These are phyloP conservation scores for Laetiporus sulphureus DNA, from an alignment of 1,284 basidiomycete genomes.

Conservation along the genomic window DNA sequence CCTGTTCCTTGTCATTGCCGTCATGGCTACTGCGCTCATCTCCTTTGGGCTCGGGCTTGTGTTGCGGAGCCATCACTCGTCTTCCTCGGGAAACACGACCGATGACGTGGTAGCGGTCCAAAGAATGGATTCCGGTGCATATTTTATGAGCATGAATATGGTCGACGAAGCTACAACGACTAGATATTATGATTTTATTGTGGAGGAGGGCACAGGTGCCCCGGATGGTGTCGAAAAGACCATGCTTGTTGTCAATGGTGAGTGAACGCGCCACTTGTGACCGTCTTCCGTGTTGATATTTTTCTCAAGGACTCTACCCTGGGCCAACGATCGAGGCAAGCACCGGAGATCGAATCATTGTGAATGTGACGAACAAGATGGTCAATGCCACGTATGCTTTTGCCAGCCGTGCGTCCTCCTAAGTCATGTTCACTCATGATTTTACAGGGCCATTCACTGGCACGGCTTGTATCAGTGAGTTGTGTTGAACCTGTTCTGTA, in stretches of 20 bases:
- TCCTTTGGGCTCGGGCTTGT: constrained; percentile 28
- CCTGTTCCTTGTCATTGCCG: not conserved
- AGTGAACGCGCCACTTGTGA: too few species aligned
- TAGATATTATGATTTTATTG: constrained; percentile 29
- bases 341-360: constrained; percentile 35
- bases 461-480: constrained; percentile 33
- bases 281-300: too few species aligned
- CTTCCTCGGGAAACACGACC: constrained; percentile 2
- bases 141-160: constrained; percentile 21
- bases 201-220: constrained; percentile 24
- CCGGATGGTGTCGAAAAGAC: constrained; percentile 32
- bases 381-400: constrained; percentile 27
- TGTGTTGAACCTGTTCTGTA: too few species aligned
- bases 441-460: constrained; percentile 33
- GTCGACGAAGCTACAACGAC: constrained; percentile 25
- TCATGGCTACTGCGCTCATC: constrained; percentile 3
- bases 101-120: constrained; percentile 10
- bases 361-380: constrained; percentile 35
- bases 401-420: too few species aligned
- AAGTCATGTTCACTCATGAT: too few species aligned
- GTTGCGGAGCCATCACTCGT: constrained; percentile 15
- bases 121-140: constrained; percentile 17
- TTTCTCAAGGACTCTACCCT: constrained; percentile 31
- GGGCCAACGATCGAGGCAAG: constrained; percentile 45
- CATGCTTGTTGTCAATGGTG: constrained; percentile 41